Percentiles rank a stretch among this genome's conserved stretches.
phyloP scores from a whole-genome alignment of 2,329 filamentous ascomycete genomes.

The Immersiporthe knoxdaviesiana region DNA sequence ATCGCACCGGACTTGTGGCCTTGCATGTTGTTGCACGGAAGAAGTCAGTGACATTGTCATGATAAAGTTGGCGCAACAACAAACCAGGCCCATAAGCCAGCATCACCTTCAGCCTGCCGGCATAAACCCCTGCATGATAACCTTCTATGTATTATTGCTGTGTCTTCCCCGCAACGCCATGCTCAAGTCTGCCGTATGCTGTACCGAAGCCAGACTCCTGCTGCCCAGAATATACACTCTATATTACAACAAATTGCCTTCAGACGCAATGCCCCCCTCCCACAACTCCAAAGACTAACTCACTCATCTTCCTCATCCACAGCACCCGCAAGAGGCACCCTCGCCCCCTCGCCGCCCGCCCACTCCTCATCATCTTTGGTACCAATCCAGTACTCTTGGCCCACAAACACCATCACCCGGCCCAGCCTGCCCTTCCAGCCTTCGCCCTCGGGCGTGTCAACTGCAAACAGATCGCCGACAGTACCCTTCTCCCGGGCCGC shows the following conservation, averaged over 20 bases:
- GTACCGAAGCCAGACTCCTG: neutral
- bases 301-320: slow-evolving; percentile 12
- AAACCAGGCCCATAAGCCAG: no score
- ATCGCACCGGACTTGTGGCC: neutral
- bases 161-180: neutral
- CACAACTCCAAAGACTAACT: slow-evolving; percentile 28
- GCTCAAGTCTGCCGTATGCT: neutral
- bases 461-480: slow-evolving; percentile 61
- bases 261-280: neutral
- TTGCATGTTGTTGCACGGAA: neutral
- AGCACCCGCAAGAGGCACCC: slow-evolving; percentile 31
- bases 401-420: slow-evolving; percentile 75
- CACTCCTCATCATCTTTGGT: slow-evolving; percentile 67
- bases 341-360: slow-evolving; percentile 59
- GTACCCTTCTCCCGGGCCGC: slow-evolving; percentile 30
- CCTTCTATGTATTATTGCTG: neutral
- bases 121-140: neutral
- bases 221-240: neutral
- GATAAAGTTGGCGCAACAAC: neutral
- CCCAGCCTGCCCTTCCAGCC: slow-evolving; percentile 81
- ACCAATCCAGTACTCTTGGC: slow-evolving; percentile 77
- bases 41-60: neutral
- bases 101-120: neutral
- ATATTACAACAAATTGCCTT: neutral
- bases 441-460: slow-evolving; percentile 71